Conservation (phyloP, 192 early-diverging fungal genomes). For the Mortierella antarctica region DNA sequence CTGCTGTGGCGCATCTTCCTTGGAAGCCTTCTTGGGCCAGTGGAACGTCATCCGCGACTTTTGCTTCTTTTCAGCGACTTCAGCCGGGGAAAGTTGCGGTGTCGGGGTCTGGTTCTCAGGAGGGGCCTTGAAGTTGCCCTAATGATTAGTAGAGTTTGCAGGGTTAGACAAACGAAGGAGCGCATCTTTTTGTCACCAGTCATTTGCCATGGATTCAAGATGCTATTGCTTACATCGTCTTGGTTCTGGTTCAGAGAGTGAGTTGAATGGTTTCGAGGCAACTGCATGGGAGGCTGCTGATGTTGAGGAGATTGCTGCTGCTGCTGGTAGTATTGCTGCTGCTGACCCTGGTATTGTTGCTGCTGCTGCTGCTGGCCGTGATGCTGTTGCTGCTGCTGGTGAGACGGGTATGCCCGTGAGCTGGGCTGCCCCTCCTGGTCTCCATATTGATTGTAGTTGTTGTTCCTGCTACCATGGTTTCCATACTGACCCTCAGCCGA, state of each 20-base stretch:
- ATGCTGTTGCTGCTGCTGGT: slow-evolving; percentile 11
- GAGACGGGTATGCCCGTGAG: neutral
- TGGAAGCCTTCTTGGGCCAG: slow-evolving; percentile 48
- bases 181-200: neutral
- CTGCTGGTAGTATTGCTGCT: slow-evolving; percentile 9
- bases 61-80: slow-evolving; percentile 51
- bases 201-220: neutral
- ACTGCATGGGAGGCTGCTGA: slow-evolving; percentile 17
- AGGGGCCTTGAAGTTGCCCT: slow-evolving; percentile 7
- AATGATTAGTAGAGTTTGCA: neutral
- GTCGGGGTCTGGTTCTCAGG: slow-evolving; percentile 6
- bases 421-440: slow-evolving; percentile 10
- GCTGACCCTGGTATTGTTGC: slow-evolving; percentile 11
- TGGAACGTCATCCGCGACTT: slow-evolving; percentile 48
- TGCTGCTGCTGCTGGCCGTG: slow-evolving; percentile 25
- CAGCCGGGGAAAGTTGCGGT: slow-evolving; percentile 18
- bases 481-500: slow-evolving; percentile 38
- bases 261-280: slow-evolving; percentile 25
- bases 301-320: slow-evolving; percentile 26
- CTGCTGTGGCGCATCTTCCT: slow-evolving; percentile 19
- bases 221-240: slow-evolving; percentile 25
- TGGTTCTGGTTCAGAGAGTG: slow-evolving; percentile 34
- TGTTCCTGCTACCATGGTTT: neutral
- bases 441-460: slow-evolving; percentile 27
- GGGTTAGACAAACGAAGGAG: neutral